A percentile compares a stretch with the other conserved stretches of the same genome.
These are phyloP conservation scores for Leccinum subfulvum DNA, from an alignment of 1,284 basidiomycete species.

Conservation along the genomic window DNA sequence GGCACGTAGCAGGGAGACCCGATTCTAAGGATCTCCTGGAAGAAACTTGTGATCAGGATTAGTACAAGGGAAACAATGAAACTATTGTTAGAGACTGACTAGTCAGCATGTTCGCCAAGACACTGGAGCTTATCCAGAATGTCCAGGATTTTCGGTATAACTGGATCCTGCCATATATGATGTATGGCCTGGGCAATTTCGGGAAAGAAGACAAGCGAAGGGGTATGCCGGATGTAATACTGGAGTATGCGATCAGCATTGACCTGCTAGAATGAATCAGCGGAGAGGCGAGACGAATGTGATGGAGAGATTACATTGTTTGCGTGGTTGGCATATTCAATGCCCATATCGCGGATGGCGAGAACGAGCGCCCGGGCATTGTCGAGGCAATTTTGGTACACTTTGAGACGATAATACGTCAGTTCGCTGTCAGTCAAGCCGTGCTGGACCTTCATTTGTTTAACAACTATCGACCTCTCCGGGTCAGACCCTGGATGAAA, in stretches of 20 bases:
- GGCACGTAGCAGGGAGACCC: constrained; percentile 7
- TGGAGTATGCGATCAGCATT: background rate
- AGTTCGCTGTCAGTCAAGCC: constrained; percentile 6
- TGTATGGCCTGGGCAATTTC: constrained; percentile 6
- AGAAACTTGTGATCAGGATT: background rate
- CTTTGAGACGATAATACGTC: background rate
- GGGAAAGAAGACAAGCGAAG: background rate
- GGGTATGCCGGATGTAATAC: background rate
- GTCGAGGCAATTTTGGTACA: constrained; percentile 4
- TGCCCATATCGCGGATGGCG: background rate
- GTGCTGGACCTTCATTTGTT: constrained; percentile 10
- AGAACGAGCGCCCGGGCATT: constrained; percentile 3
- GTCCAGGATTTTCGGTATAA: constrained; percentile 1
- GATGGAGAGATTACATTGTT: constrained; percentile 2
- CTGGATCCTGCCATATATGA: constrained; percentile 6
- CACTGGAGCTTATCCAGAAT: background rate
- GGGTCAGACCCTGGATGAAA: constrained; percentile 4
- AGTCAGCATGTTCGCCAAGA: constrained; percentile 1
- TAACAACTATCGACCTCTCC: background rate
- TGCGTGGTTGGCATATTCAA: background rate
- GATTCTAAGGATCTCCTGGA: constrained; percentile 2
- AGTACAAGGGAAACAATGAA: background rate
- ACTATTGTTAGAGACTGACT: constrained; percentile 2
- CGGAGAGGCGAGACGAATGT: background rate
- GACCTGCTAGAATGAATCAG: background rate